Evolutionary conservation across 2,329 filamentous ascomycete genomes (phyloP), one percentile per base, ranked within the genome.

Genomic region (Colletotrichum liaoningense): DNA sequence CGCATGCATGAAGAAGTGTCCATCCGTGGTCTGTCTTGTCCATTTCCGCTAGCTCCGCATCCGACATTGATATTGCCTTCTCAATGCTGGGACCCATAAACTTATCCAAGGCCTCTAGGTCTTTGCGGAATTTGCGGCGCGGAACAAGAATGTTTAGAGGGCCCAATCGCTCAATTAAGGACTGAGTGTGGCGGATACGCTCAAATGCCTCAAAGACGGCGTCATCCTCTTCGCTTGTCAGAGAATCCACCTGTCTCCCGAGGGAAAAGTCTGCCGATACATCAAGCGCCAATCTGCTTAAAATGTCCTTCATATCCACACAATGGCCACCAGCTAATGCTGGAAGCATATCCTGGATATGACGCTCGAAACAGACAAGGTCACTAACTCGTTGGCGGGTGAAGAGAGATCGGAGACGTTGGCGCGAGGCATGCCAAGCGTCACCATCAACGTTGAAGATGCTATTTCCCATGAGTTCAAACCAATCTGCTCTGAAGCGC

Each of bases 1-100:
- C 42, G 86, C 24, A 93, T 92, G 92, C 92, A 79, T 95, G 92
- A n/a, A 95, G 87, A 82, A 96, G 95, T 1, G 92, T 94, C 77
- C 93, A 93, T 60, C 87, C 87, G 46, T 63, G 33, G 2, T 63
- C 58, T 26, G 14, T 57, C 77, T 88, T 85, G 77, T 92, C 91
- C 77, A 92, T 91, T 75, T 92, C 89, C 72, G 93, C 89, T 1
- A 94, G 87, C 78, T 94, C 93, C 9, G 88, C 87, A 0, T 87
- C 86, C 0, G 89, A 88, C 52, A 95, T 84, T 2, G 86, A 85
- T 7, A 95, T 86, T 0, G 92, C 89, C 54, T 89, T 86, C 68
- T 92, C 88, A 76, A 95, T 94, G 79, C 90, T 95, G 1, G 89
- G 90, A 74, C 89, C 87, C 8, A 95, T 89, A 79, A 95, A 95